Evolutionary conservation across 2,329 filamentous ascomycete species (phyloP).

Genomic region (Hirsutella thompsonii): DNA sequence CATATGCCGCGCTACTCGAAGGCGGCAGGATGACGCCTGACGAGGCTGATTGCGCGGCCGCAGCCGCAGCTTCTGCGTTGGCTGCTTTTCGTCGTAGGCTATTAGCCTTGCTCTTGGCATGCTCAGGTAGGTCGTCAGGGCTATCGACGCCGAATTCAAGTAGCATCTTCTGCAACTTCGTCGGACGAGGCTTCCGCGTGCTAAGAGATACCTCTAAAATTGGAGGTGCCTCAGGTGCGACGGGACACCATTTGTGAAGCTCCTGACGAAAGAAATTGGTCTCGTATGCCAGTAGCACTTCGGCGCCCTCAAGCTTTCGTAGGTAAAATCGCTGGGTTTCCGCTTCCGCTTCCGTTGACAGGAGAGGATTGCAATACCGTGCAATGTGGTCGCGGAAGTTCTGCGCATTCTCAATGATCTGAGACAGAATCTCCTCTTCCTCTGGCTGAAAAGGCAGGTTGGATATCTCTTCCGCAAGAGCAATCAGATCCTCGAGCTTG

Average conservation of each 20-base stretch:
- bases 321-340: constrained; percentile 89
- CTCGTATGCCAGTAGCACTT: constrained; percentile 80
- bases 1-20: constrained; percentile 10
- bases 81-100: constrained; percentile 60
- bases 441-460: constrained; percentile 86
- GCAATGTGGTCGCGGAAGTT: constrained; percentile 75
- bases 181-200: constrained; percentile 88
- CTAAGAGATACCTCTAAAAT: constrained; percentile 79
- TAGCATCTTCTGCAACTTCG: constrained; percentile 93
- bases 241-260: constrained; percentile 86
- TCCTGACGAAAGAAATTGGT: constrained; percentile 98
- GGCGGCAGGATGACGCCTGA: constrained; percentile 10
- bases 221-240: constrained; percentile 75
- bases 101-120: constrained; percentile 66
- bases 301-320: constrained; percentile 92
- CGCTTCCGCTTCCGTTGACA: constrained; percentile 73
- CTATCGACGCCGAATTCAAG: constrained; percentile 78
- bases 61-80: constrained; percentile 39
- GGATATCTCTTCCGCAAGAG: constrained; percentile 74
- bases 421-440: constrained; percentile 76
- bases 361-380: constrained; percentile 66
- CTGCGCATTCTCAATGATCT: constrained; percentile 74
- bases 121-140: constrained; percentile 77
- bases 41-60: constrained; percentile 11
- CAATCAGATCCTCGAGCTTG: constrained; percentile 78